Evolutionary conservation across 2,329 filamentous ascomycete genomes (phyloP).

Genomic region (Dactylellina sp.): DNA sequence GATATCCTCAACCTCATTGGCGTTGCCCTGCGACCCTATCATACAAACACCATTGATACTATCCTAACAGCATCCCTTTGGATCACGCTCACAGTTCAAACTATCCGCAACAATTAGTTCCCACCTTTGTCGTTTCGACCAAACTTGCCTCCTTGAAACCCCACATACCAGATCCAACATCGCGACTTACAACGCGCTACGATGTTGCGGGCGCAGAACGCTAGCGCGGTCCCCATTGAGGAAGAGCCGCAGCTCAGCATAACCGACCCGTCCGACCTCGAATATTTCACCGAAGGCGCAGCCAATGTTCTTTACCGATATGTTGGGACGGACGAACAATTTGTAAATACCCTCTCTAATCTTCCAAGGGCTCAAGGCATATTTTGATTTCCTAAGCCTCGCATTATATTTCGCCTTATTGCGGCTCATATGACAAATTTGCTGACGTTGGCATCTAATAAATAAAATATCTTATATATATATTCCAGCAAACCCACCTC

Average conservation of each 20-base stretch:
- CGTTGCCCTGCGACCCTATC: too few species aligned
- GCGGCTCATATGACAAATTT: too few species aligned
- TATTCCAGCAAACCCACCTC: slow-evolving; percentile 57
- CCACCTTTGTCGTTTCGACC: too few species aligned
- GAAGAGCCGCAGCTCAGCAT: slow-evolving; percentile 42
- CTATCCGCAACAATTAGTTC: too few species aligned
- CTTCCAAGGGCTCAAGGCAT: background rate
- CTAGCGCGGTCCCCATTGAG: slow-evolving; percentile 30
- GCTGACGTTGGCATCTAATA: background rate
- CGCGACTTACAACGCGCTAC: too few species aligned
- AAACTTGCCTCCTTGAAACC: too few species aligned
- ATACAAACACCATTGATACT: too few species aligned
- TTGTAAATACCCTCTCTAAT: slow-evolving; percentile 25
- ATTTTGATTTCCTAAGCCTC: background rate
- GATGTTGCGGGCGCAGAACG: slow-evolving; percentile 44
- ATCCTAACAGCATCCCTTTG: too few species aligned
- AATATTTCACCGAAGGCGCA: slow-evolving; percentile 60
- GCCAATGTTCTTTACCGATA: slow-evolving; percentile 60
- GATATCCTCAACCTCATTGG: too few species aligned
- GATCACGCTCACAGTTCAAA: too few species aligned
- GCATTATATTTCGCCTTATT: too few species aligned
- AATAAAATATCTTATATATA: background rate
- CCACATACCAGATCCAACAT: too few species aligned
- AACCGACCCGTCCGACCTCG: slow-evolving; percentile 58
- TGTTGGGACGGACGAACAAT: slow-evolving; percentile 51